Evolutionary conservation across 768 basidiomycete genomes (phyloP).

Genomic region (Lactarius hatsudake): DNA sequence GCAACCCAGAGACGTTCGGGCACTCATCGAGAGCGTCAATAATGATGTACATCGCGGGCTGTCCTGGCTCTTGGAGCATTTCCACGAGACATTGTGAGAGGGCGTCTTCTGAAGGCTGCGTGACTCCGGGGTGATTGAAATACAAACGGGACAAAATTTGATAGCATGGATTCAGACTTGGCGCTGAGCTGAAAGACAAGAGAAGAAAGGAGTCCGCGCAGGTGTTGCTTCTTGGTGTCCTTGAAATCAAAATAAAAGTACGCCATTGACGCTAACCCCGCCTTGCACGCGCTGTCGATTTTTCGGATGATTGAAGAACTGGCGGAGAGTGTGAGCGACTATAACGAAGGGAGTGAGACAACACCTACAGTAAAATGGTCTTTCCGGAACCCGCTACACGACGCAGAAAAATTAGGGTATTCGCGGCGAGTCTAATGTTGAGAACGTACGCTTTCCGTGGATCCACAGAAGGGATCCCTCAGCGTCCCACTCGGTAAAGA

Average conservation of each 20-base stretch:
- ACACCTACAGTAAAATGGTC: slow-evolving; percentile 4
- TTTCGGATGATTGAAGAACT: slow-evolving; percentile 6
- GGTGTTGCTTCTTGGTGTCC: neutral
- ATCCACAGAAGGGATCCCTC: slow-evolving; percentile 4
- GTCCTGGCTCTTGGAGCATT: neutral
- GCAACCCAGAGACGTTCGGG: neutral
- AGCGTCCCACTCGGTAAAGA: neutral
- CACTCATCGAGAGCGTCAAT: slow-evolving; percentile 14
- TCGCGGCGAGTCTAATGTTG: neutral
- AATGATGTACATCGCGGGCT: neutral
- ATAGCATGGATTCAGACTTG: neutral
- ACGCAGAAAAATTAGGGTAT: neutral
- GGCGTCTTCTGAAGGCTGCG: neutral
- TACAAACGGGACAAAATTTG: neutral
- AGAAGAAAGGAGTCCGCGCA: slow-evolving; percentile 3
- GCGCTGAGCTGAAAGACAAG: neutral
- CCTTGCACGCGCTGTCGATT: neutral
- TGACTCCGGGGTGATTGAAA: neutral
- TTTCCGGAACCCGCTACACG: slow-evolving; percentile 8
- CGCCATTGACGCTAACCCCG: neutral
- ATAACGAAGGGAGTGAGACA: neutral
- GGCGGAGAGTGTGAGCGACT: neutral
- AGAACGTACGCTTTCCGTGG: slow-evolving; percentile 10
- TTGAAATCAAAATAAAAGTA: slow-evolving; percentile 15
- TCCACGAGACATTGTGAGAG: slow-evolving; percentile 3